phyloP scores from a whole-genome alignment of 108 stramenopile genomes.

The Skeletonema menzelii region DNA sequence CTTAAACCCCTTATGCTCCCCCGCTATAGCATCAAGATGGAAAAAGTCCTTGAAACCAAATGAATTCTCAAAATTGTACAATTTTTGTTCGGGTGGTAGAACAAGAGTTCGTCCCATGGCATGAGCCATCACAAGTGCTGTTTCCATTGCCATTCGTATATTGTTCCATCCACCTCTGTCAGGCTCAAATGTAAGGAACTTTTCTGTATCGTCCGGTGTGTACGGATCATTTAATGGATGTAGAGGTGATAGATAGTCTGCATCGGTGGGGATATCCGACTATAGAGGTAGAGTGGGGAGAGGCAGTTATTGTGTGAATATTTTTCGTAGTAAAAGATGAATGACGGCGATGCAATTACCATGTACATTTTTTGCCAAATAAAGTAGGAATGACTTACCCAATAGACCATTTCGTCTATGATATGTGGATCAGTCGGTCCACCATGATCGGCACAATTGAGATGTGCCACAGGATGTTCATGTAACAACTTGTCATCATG shows the following conservation, averaged over 20 bases:
- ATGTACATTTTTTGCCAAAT: too few species aligned
- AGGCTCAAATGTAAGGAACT: conserved; percentile 90
- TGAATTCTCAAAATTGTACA: too few species aligned
- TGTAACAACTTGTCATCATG: neutral
- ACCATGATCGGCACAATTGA: conserved; percentile 48
- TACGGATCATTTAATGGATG: conserved; percentile 21
- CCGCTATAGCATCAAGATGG: conserved; percentile 60
- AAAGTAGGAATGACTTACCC: conserved; percentile 21
- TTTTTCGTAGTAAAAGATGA: too few species aligned
- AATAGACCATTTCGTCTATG: conserved; percentile 83
- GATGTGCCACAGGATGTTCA: conserved; percentile 39
- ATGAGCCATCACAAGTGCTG: conserved; percentile 78
- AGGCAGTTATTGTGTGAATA: too few species aligned
- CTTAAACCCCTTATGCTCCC: conserved; percentile 56
- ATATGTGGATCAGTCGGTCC: conserved; percentile 36
- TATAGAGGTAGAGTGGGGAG: too few species aligned
- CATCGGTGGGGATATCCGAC: conserved; percentile 68
- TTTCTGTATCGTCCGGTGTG: conserved; percentile 21
- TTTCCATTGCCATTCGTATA: conserved; percentile 69
- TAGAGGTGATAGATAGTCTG: conserved; percentile 54
- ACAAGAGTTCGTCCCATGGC: conserved; percentile 93
- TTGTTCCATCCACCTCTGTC: conserved; percentile 70
- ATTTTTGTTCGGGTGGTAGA: conserved; percentile 81
- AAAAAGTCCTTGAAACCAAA: conserved; percentile 82
- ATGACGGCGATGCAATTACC: too few species aligned